Conservation (phyloP, 345 rosid species). For the Durio zibethinus region DNA sequence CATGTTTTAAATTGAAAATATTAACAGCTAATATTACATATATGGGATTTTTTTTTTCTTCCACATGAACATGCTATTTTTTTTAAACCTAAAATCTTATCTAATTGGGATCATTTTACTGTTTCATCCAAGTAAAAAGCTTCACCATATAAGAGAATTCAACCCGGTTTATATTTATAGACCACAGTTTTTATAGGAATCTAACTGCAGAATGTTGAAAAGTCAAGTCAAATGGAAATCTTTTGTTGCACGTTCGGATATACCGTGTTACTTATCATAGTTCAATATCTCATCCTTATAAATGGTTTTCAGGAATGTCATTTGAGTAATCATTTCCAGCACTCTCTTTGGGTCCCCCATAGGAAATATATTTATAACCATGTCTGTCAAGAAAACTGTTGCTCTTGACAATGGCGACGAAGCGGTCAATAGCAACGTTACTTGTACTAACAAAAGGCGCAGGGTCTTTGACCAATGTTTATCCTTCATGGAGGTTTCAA, state of each 20-base stretch:
- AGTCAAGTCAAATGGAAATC: conserved; percentile 27
- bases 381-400: conserved; percentile 44
- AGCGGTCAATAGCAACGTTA: conserved; percentile 3
- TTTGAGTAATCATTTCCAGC: not conserved
- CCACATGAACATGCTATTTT: no score
- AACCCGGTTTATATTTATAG: not conserved
- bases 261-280: conserved; percentile 21
- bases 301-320: not conserved
- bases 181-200: not conserved
- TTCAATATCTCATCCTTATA: conserved; percentile 4
- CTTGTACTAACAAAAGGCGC: conserved; percentile 7
- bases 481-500: conserved; percentile 44
- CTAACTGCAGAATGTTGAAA: conserved; percentile 19
- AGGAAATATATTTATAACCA: conserved; percentile 11
- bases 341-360: not conserved
- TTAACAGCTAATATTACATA: no score
- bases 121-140: not conserved
- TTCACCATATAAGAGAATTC: not conserved
- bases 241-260: conserved; percentile 14
- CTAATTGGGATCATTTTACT: no score
- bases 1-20: no score
- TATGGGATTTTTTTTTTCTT: no score
- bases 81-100: no score
- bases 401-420: not conserved
- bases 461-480: conserved; percentile 32